Evolutionary conservation across 2,329 filamentous ascomycete genomes (phyloP).

Genomic region (Talaromyces sp.): DNA sequence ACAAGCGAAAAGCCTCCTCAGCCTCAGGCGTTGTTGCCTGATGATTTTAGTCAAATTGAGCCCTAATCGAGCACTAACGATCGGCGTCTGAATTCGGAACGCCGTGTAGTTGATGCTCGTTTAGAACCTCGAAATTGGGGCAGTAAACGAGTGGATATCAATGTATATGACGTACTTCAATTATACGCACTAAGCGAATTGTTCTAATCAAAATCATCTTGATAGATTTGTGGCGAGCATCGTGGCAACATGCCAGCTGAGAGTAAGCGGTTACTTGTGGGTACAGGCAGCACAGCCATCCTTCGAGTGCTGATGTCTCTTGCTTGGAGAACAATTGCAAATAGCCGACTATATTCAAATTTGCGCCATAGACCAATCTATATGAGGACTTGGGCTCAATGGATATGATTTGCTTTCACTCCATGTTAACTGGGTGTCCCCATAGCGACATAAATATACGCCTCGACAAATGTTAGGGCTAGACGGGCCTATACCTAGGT

Average conservation of each 20-base stretch:
- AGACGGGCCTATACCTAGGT: too few relatives aligned
- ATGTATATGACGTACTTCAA: not conserved
- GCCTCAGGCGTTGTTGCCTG: conserved; percentile 5
- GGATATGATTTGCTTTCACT: not conserved
- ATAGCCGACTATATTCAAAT: too few relatives aligned
- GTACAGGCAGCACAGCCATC: not conserved
- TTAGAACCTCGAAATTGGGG: not conserved
- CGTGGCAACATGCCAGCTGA: not conserved
- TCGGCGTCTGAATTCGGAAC: not conserved
- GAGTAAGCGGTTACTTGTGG: not conserved
- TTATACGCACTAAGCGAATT: not conserved
- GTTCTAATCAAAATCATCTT: not conserved
- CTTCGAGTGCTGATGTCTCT: not conserved
- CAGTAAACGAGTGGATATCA: not conserved
- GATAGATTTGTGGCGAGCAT: not conserved
- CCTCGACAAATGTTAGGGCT: not conserved
- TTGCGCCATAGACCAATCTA: not conserved
- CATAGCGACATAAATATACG: not conserved
- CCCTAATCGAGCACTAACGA: not conserved
- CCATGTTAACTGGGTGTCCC: too few relatives aligned
- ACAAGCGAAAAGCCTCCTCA: not conserved
- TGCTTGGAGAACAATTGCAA: not conserved
- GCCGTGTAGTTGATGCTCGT: not conserved
- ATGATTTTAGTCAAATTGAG: not conserved
- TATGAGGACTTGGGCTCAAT: not conserved